A percentile compares a stretch with the other conserved stretches of the same genome.
Conservation (phyloP, 2,329 filamentous ascomycete genomes). For the Alternaria gaisen region DNA sequence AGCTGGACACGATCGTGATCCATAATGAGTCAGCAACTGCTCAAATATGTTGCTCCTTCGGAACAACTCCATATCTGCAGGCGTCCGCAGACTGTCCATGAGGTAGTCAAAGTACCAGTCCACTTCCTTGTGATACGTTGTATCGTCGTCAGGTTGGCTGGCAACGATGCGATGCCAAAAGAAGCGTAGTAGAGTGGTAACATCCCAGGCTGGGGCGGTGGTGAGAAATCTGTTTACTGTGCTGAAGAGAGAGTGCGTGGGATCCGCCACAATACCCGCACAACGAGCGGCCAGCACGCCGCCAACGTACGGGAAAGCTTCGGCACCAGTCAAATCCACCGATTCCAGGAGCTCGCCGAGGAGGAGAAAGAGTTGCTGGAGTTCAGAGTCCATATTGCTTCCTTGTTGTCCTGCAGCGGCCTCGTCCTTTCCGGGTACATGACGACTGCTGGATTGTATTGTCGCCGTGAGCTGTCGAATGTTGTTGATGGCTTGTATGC, state of each 20-base stretch:
- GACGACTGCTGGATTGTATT: constrained; percentile 53
- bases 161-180: constrained; percentile 76
- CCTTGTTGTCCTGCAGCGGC: constrained; percentile 14
- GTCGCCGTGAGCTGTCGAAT: constrained; percentile 69
- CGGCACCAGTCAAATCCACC: constrained; percentile 38
- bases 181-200: constrained; percentile 63
- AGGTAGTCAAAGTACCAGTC: constrained; percentile 78
- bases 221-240: constrained; percentile 89
- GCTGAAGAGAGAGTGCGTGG: constrained; percentile 82
- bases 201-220: constrained; percentile 77
- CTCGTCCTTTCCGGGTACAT: background rate
- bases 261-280: constrained; percentile 75
- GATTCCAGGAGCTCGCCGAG: constrained; percentile 84
- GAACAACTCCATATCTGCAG: constrained; percentile 68
- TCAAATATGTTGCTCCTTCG: constrained; percentile 74
- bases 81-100: constrained; percentile 70
- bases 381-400: constrained; percentile 67
- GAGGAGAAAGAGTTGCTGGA: constrained; percentile 80
- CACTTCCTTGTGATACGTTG: constrained; percentile 72
- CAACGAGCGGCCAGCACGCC: constrained; percentile 78
- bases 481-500: constrained; percentile 77
- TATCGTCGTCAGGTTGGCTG: constrained; percentile 78
- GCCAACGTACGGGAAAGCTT: constrained; percentile 73
- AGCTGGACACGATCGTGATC: constrained; percentile 69
- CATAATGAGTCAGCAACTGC: constrained; percentile 73